These are phyloP conservation scores for Botrytis porri DNA, from an alignment of 2,329 filamentous ascomycete genomes.

Conservation along the genomic window DNA sequence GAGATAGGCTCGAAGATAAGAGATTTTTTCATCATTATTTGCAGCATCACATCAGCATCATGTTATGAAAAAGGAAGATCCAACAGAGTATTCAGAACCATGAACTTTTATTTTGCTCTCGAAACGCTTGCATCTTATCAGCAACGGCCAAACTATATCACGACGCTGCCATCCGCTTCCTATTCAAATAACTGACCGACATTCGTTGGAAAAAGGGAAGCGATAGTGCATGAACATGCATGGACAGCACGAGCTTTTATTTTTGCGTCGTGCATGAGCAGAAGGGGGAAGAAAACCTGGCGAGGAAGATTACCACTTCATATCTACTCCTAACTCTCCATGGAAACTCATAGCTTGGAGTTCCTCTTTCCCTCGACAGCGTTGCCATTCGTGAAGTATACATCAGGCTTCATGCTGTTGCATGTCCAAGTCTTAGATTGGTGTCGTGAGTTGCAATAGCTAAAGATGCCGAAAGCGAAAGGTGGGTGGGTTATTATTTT, in stretches of 20 bases:
- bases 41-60: background rate
- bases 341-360: constrained; percentile 1
- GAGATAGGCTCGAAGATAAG: background rate
- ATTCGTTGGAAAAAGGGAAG: constrained; percentile 2
- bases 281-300: constrained; percentile 1
- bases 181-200: background rate
- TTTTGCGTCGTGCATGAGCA: constrained; percentile 16
- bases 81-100: background rate
- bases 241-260: constrained; percentile 9
- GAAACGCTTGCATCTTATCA: background rate
- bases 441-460: background rate
- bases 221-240: constrained; percentile 16
- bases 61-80: background rate
- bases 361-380: background rate
- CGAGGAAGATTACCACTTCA: constrained; percentile 1
- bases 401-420: background rate
- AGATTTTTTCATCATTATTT: background rate
- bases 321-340: constrained; percentile 15
- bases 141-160: background rate
- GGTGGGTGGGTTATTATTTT: constrained; percentile 19
- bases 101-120: constrained; percentile 11
- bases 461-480: constrained; percentile 14
- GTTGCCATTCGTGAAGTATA: background rate
- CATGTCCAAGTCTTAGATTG: background rate
- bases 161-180: background rate